Evolutionary conservation across 2,329 filamentous ascomycete genomes (phyloP), one percentile per base, ranked within the genome.

Genomic region (Aspergillus fumigatus): DNA sequence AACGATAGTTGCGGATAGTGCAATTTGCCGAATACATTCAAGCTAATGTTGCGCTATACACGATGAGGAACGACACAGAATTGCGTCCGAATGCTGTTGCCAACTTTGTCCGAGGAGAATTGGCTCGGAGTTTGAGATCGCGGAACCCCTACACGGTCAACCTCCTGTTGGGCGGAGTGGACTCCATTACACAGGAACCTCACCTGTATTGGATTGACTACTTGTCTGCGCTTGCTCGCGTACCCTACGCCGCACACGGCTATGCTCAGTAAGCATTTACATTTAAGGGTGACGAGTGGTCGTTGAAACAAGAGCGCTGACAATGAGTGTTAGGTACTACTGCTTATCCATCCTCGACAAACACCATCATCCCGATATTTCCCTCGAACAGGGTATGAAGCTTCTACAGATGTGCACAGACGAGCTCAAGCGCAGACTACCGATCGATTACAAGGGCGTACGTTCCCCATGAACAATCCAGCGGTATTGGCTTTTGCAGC

Each of bases 11-110:
- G 29, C 25, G 26, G 58, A 17, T 57, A 96, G 92, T 97, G 61
- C 93, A 99, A 87, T 99, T 99, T 76, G 90, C 95, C 75, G 94
- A 99, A 80, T 99, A 93, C 80, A 95, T 99, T 75, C 92, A 97
- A 84, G 92, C 93, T 74, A 99, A 99, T 77, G 88, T 94, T 62
- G 91, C 96, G 79, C 88, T 99, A 72, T 99, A 99, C 80, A 92
- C 90, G 65, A 99, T 97, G 92, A 91, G 95, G 72, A 97, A 97
- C 75, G 89, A 92, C 77, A 89, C 89, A 72, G 91, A 97, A 70
- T 86, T 99, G 59, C 91, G 90, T 48, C 93, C 94, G 9, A 87
- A 88, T 38, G 94, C 91, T 41, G 87, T 97, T 55, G 90, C 92
- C 60, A 87, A 90, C 80, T 99, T 97, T 74, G 92, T 99, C 67